These are phyloP conservation scores for Phytopythium boreale DNA, from an alignment of 352 stramenopile genomes.

Conservation along the genomic window DNA sequence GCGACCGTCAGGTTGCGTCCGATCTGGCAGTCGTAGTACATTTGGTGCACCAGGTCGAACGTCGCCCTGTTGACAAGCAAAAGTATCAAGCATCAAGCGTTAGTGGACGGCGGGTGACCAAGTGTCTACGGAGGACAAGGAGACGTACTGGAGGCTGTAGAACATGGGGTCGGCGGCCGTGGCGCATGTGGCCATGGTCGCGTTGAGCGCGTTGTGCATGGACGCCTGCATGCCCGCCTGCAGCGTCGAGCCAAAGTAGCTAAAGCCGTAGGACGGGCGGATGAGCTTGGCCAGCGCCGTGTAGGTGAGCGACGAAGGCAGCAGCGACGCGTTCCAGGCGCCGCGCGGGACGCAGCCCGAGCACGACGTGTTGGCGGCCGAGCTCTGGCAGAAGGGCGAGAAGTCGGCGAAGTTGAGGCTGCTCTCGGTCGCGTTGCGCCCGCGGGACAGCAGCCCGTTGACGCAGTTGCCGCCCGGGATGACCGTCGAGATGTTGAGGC, in stretches of 20 bases:
- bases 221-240: conserved; percentile 59
- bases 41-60: conserved; percentile 56
- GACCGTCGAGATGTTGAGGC: conserved; percentile 7
- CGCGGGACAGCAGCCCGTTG: conserved; percentile 15
- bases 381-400: conserved; percentile 55
- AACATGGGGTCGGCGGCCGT: conserved; percentile 67
- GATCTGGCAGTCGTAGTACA: conserved; percentile 70
- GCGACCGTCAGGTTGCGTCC: conserved; percentile 39
- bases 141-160: conserved; percentile 72
- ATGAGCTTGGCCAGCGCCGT: conserved; percentile 39
- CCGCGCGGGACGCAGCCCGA: conserved; percentile 52
- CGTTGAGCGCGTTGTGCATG: conserved; percentile 58
- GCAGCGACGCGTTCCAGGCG: conserved; percentile 31
- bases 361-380: conserved; percentile 30
- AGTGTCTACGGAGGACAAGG: neutral
- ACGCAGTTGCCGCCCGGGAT: conserved; percentile 25
- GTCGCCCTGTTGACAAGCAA: conserved; percentile 29
- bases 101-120: neutral
- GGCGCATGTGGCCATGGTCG: conserved; percentile 42
- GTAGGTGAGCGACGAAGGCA: conserved; percentile 65
- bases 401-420: conserved; percentile 23
- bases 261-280: conserved; percentile 40
- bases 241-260: conserved; percentile 51
- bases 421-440: conserved; percentile 2
- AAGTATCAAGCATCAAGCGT: conserved; percentile 3